phyloP scores from a whole-genome alignment of 495 filamentous ascomycete genomes.

The Rostrohypoxylon terebratum region DNA sequence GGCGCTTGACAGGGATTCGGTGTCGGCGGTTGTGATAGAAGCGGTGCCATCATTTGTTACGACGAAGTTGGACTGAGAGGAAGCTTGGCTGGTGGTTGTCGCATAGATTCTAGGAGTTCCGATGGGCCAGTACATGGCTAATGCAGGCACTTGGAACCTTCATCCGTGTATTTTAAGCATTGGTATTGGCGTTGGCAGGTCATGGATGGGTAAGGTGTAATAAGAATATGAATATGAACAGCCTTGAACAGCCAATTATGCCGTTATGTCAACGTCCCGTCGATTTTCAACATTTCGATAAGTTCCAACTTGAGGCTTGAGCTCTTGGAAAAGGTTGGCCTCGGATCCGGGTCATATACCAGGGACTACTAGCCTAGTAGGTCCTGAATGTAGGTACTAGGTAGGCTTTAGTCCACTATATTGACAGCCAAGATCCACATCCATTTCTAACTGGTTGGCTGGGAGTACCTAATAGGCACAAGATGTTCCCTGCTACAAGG shows the following conservation, averaged over 20 bases:
- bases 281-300: conserved; percentile 29
- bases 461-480: no score
- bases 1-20: conserved; percentile 51
- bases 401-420: background rate
- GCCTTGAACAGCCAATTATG: conserved; percentile 37
- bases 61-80: conserved; percentile 51
- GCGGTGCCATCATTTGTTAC: conserved; percentile 60
- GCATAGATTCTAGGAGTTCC: conserved; percentile 91
- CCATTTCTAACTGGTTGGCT: background rate
- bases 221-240: conserved; percentile 29
- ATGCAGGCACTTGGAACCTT: conserved; percentile 45
- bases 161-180: conserved; percentile 39
- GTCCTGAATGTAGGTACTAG: background rate
- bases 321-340: background rate
- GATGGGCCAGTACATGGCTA: conserved; percentile 97
- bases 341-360: conserved; percentile 5
- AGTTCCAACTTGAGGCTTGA: conserved; percentile 2
- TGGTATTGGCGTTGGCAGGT: conserved; percentile 11
- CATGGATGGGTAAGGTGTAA: conserved; percentile 27
- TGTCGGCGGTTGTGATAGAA: conserved; percentile 37
- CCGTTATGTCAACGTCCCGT: conserved; percentile 31
- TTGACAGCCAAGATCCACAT: background rate
- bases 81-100: conserved; percentile 69
- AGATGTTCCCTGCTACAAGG: background rate
- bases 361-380: no score